Evolutionary conservation across 805 yeast species (phyloP), one percentile per base, ranked within the genome.

Genomic region (Candida tammaniensis): DNA sequence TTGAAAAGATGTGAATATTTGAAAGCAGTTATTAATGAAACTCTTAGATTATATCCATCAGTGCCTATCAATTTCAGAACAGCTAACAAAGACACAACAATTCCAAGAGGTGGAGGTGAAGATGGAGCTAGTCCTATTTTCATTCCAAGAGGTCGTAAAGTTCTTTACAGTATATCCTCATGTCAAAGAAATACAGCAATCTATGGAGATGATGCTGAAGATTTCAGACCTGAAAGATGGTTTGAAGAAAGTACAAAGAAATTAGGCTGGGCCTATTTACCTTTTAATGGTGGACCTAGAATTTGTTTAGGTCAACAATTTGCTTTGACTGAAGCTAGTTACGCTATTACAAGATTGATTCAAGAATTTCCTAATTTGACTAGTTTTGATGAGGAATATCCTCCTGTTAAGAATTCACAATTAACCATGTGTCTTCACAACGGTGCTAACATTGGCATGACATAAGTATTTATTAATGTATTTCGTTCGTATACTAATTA

Each of bases 251-350:
- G 53, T 13, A 51, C 48, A 24, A 63, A 56, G 35, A 49, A 48
- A 31, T 52, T 60, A 27, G 65, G 70, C 6, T 72, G 77, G 77
- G 72, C 70, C 15, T 72, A 64, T 50, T 51, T 72, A 23, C 78
- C 78, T 17, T 72, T 72, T 55, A 71, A 72, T 46, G 79, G 78
- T 29, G 79, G 79, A 5, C 78, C 78, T 17, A 55, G 79, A 39
- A 72, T 73, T 37, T 73, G 79, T 46, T 54, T 73, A 38, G 79
- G 79, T 28, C 78, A 73, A 57, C 78, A 73, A 51, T 72, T 71
- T 54, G 79, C 78, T 4, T 61, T 73, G 8, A 70, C 76, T 13
- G 78, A 73, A 52, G 72, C 75, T n/a, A 58, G 71, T n/a, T 72
- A 70, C 48, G 57, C 59, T 12, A 43, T 64, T 24, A 58, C 57